Conservation (phyloP, 208 protist genomes). For the Leptomonas seymouri region DNA sequence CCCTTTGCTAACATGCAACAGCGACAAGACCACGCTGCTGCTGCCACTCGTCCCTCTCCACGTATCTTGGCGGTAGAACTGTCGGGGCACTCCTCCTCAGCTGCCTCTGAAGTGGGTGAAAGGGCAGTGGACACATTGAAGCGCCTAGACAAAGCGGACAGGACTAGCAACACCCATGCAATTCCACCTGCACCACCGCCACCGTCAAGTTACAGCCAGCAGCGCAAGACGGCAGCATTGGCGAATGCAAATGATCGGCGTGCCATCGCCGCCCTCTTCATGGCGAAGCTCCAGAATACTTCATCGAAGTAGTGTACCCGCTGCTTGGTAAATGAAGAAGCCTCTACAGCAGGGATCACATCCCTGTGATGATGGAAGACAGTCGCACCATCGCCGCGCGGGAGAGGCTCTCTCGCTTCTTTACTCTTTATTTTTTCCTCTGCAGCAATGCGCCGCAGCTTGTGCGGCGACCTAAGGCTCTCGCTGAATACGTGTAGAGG, state of each 20-base stretch:
- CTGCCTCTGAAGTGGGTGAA: conserved; percentile 10
- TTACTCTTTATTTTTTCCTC: too few relatives aligned
- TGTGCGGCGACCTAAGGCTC: too few relatives aligned
- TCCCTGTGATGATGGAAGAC: too few relatives aligned
- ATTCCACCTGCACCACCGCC: neutral
- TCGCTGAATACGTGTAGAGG: too few relatives aligned
- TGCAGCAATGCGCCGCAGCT: too few relatives aligned
- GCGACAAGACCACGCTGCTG: neutral
- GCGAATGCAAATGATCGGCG: conserved; percentile 9
- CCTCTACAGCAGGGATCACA: too few relatives aligned
- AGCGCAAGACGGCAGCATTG: neutral
- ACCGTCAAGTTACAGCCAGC: neutral
- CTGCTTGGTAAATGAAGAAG: neutral
- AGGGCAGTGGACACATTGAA: neutral
- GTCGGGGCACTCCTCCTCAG: conserved; percentile 22
- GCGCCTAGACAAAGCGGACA: neutral
- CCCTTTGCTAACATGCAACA: neutral
- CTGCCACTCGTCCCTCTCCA: neutral
- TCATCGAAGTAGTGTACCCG: neutral
- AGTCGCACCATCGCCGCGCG: too few relatives aligned
- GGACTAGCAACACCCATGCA: neutral
- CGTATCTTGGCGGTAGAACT: conserved; percentile 30
- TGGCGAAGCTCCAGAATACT: conserved; percentile 24
- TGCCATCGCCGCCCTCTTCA: conserved; percentile 32
- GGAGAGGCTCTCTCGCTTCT: too few relatives aligned